Conservation (phyloP, 2,329 filamentous ascomycete species). For the Neoascochyta sp. region DNA sequence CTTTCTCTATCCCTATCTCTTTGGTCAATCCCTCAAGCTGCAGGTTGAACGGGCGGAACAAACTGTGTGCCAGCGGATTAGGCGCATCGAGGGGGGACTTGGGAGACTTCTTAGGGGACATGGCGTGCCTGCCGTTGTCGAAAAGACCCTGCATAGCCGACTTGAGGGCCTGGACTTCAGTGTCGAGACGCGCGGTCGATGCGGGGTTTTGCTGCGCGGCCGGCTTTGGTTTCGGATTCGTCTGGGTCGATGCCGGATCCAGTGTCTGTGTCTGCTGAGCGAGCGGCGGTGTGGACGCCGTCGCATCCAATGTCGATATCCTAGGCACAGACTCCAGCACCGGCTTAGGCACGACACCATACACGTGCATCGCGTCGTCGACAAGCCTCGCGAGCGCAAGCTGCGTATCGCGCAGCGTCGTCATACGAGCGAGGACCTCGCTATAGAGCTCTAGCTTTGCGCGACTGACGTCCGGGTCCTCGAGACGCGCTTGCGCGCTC, state of each 20-base stretch:
- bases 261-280: constrained; percentile 8
- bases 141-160: constrained; percentile 27
- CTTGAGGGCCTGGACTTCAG: constrained; percentile 28
- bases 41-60: constrained; percentile 30
- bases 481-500: constrained; percentile 27
- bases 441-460: constrained; percentile 14
- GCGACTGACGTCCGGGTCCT: constrained; percentile 14
- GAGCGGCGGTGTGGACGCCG: constrained; percentile 1
- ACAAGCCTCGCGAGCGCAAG: constrained; percentile 24
- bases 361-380: constrained; percentile 20
- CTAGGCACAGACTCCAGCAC: background rate
- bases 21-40: constrained; percentile 25
- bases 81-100: constrained; percentile 18
- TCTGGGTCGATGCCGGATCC: no score
- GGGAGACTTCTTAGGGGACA: constrained; percentile 9
- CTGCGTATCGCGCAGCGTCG: constrained; percentile 30
- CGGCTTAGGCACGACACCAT: constrained; percentile 14
- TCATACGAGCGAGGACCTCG: constrained; percentile 21
- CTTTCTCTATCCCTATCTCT: constrained; percentile 7
- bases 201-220: no score
- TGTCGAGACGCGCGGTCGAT: constrained; percentile 21
- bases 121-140: constrained; percentile 27
- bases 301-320: background rate
- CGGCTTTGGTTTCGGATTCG: no score
- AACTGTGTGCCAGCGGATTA: constrained; percentile 26